Evolutionary conservation across 169 alveolate genomes (phyloP), one percentile per base, ranked within the genome.

Genomic region (Plasmodium relictum): DNA sequence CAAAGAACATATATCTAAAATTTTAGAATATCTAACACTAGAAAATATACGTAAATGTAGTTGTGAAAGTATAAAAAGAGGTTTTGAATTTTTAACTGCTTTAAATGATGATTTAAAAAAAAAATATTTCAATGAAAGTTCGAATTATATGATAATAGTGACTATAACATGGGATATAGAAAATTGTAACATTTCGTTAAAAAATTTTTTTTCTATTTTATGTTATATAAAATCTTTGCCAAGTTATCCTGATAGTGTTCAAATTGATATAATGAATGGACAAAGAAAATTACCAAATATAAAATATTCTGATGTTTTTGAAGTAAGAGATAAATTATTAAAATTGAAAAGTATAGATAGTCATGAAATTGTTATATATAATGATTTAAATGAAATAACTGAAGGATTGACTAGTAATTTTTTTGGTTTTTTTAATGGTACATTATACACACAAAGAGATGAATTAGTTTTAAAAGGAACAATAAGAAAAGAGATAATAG

Each of bases 351-450:
- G 44, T 26, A 66, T 54, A 70, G 63, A 83, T 24, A 83, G 86
- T 31, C 52, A 83, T 44, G 91, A 83, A 26, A 63, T 83, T 2
- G 85, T 83, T 69, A 44, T 83, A 56, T 83, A 68, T 58, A 83
- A 83, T 73, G 73, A 58, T 48, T 56, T 54, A 61, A 39, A 62
- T 68, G 86, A 83, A 83, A 83, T 83, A 54, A 83, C 91, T 8
- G 91, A 83, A 69, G 91, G 91, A 45, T 70, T 83, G 45, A 68
- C 86, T 16, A 54, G 86, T 48, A 83, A 83, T 52, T 83, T 83
- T 83, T 83, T 83, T 61, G 66, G 91, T 61, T 83, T 54, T 69
- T 58, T 52, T 68, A 62, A 83, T 62, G 62, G 41, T 56, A 70
- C 80, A 6, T 56, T 83, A 52, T 58, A 83, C 16, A 83, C 91